These are phyloP conservation scores for Trametes sp. DNA, from an alignment of 1,284 basidiomycete genomes.

Conservation along the genomic window DNA sequence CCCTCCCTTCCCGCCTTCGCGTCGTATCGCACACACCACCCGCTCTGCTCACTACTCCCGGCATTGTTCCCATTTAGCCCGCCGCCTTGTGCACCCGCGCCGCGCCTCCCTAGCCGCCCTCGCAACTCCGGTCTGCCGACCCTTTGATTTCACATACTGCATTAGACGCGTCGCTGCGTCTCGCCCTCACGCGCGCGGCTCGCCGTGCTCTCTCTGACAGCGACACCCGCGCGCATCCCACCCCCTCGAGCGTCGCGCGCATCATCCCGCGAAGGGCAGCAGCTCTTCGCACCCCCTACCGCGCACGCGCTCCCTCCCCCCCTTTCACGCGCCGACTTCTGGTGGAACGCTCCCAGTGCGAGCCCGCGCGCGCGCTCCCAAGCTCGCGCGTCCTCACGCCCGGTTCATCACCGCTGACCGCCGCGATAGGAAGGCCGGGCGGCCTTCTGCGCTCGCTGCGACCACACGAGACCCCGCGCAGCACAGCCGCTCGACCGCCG, in stretches of 20 bases:
- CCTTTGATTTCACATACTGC: conserved; percentile 2
- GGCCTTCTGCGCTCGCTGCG: not conserved
- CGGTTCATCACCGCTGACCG: conserved; percentile 19
- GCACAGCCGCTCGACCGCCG: conserved; percentile 14
- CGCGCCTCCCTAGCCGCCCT: not conserved
- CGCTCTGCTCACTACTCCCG: not conserved
- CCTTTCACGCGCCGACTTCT: not conserved
- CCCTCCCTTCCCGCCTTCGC: not conserved
- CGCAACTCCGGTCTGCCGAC: conserved; percentile 3
- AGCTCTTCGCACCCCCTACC: not conserved
- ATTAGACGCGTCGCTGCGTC: not conserved
- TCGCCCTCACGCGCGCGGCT: conserved; percentile 1
- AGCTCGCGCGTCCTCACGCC: not conserved
- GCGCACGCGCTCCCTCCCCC: not conserved
- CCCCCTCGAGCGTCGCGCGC: conserved; percentile 1
- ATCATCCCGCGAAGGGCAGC: conserved; percentile 25
- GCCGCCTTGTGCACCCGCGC: not conserved
- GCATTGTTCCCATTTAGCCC: conserved; percentile 15
- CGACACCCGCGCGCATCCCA: not conserved
- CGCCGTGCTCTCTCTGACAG: conserved; percentile 5
- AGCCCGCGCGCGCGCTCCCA: conserved; percentile 1
- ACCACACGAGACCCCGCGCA: conserved; percentile 20
- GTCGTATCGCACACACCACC: not conserved
- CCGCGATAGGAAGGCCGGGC: conserved; percentile 25
- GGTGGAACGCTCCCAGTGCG: not conserved